These are phyloP conservation scores for Didymella exigua DNA, from an alignment of 2,329 filamentous ascomycete genomes.

Conservation along the genomic window DNA sequence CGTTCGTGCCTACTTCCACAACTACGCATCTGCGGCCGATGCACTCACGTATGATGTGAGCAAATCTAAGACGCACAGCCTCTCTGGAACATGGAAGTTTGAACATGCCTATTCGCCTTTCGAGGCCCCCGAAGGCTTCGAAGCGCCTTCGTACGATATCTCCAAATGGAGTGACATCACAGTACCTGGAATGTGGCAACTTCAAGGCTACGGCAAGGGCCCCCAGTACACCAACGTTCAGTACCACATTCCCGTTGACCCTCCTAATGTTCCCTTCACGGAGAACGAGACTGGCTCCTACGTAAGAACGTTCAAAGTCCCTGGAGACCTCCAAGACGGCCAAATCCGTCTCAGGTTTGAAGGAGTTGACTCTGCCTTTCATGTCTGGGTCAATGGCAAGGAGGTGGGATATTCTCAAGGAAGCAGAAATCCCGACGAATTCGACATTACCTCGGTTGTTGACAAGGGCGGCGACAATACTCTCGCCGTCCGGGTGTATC, in stretches of 20 bases:
- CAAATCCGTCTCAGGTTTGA: conserved; percentile 72
- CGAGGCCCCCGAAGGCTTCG: conserved; percentile 45
- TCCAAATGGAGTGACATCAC: conserved; percentile 59
- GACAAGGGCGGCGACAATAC: conserved; percentile 56
- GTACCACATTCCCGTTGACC: conserved; percentile 69
- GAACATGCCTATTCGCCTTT: conserved; percentile 45
- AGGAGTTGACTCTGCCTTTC: conserved; percentile 73
- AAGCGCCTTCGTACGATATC: conserved; percentile 42
- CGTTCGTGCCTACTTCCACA: conserved; percentile 62
- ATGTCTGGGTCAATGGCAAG: conserved; percentile 69
- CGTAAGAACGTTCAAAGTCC: conserved; percentile 61
- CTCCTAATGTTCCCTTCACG: conserved; percentile 63
- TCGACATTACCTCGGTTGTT: conserved; percentile 65
- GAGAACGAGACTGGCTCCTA: conserved; percentile 71
- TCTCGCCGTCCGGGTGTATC: conserved; percentile 70
- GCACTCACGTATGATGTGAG: conserved; percentile 52
- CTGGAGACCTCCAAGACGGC: conserved; percentile 54
- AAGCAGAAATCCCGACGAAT: conserved; percentile 70
- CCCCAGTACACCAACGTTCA: conserved; percentile 73
- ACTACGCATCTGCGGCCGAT: conserved; percentile 57
- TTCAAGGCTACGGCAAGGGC: conserved; percentile 66
- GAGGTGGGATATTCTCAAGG: conserved; percentile 72
- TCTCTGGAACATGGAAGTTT: conserved; percentile 49
- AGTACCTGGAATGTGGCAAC: conserved; percentile 73
- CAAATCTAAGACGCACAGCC: conserved; percentile 42